These are phyloP conservation scores for Baorangia bicolor DNA, from an alignment of 768 basidiomycete species.

Conservation along the genomic window DNA sequence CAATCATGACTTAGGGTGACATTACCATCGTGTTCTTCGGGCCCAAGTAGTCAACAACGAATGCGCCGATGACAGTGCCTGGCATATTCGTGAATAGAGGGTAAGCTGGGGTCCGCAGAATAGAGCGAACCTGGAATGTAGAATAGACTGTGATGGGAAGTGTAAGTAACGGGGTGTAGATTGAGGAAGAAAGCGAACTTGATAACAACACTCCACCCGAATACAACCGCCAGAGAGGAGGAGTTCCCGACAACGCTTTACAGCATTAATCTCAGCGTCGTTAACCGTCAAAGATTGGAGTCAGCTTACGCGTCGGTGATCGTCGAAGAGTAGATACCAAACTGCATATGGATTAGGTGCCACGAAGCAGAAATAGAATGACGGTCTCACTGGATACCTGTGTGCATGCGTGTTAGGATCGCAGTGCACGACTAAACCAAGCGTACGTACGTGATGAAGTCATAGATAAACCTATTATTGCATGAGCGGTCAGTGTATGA, in stretches of 20 bases:
- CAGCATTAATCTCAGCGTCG: neutral
- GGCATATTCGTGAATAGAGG: constrained; percentile 4
- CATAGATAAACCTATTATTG: constrained; percentile 64
- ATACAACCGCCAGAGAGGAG: constrained; percentile 54
- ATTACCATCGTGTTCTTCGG: constrained; percentile 74
- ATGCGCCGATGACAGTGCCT: constrained; percentile 70
- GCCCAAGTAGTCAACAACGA: constrained; percentile 71
- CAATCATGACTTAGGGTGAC: neutral
- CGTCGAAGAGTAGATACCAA: constrained; percentile 79
- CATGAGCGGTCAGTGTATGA: neutral
- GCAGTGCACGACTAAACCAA: neutral
- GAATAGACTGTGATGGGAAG: constrained; percentile 43
- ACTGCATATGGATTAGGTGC: constrained; percentile 39
- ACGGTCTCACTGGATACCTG: constrained; percentile 61
- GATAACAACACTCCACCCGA: constrained; percentile 86
- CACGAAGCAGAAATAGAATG: neutral
- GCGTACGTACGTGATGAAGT: constrained; percentile 67
- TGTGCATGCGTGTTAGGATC: neutral
- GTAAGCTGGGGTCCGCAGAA: neutral
- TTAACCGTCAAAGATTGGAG: neutral
- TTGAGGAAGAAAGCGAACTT: constrained; percentile 47
- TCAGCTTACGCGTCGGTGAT: constrained; percentile 59
- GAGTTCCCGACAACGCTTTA: constrained; percentile 57
- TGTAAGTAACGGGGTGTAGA: constrained; percentile 1
- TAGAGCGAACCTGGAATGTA: constrained; percentile 54